Evolutionary conservation across 257 asterid species (phyloP).

Genomic region (Solanum tarijense): DNA sequence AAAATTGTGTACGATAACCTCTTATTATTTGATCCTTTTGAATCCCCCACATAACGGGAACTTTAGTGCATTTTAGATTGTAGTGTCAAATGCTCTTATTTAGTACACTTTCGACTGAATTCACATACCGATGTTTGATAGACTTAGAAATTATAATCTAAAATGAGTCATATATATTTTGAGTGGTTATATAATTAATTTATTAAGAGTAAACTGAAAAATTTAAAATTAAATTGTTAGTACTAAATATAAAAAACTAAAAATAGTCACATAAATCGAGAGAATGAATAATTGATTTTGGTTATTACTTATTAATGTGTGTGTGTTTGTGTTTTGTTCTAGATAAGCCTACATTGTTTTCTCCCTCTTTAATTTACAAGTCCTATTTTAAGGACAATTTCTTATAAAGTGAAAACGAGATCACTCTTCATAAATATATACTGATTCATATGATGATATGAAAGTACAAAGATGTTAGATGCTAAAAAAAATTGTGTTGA

Average conservation of each 20-base stretch:
- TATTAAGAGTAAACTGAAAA: not conserved
- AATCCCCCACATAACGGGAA: rapidly evolving
- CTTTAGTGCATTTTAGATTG: not conserved
- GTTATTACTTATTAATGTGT: not conserved
- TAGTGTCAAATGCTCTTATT: not conserved
- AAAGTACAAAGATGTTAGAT: not conserved
- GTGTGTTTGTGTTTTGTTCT: not conserved
- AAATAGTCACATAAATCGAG: not conserved
- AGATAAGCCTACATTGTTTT: not conserved
- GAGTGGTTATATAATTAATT: not conserved
- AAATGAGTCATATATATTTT: not conserved
- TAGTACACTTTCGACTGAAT: not conserved
- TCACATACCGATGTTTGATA: not conserved
- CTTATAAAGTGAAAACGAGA: no score
- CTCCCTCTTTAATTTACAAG: not conserved
- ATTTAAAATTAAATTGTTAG: not conserved
- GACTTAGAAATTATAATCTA: not conserved
- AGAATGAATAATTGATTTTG: not conserved
- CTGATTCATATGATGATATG: no score
- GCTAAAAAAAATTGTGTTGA: not conserved
- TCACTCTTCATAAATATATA: no score
- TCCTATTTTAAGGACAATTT: not conserved
- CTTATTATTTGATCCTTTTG: no score
- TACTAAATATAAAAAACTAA: not conserved
- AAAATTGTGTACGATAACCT: no score